Evolutionary conservation across 768 basidiomycete species (phyloP).

Genomic region (Suillus decipiens): DNA sequence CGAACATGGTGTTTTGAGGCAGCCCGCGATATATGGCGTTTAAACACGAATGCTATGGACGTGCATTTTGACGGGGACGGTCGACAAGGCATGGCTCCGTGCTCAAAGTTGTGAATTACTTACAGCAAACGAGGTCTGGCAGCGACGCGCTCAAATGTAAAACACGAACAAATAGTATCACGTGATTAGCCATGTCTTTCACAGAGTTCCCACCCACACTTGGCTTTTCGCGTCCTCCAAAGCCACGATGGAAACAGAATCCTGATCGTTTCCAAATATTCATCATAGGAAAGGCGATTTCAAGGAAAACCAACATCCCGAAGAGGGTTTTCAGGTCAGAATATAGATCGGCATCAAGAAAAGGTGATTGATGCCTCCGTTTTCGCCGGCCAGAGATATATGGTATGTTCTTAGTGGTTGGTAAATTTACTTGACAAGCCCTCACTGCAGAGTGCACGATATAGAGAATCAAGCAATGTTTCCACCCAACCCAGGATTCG

Average conservation of each 20-base stretch:
- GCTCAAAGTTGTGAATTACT: background rate
- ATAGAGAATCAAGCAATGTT: background rate
- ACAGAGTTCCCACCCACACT: no score
- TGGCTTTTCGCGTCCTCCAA: no score
- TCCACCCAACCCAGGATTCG: background rate
- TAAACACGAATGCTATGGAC: background rate
- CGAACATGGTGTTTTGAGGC: slow-evolving; percentile 29
- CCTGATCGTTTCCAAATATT: background rate
- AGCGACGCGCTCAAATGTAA: background rate
- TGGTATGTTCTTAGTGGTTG: background rate
- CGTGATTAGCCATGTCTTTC: no score
- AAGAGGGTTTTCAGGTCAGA: background rate
- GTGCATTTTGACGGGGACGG: background rate
- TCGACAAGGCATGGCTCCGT: background rate
- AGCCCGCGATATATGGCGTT: background rate
- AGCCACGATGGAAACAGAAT: no score
- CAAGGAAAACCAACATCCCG: background rate
- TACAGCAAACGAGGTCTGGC: background rate
- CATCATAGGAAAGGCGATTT: background rate
- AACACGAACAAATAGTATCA: no score
- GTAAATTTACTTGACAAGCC: background rate
- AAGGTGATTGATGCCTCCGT: background rate
- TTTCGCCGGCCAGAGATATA: background rate
- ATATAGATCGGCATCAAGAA: no score
- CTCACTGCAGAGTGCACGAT: background rate